Conservation (phyloP, 768 basidiomycete genomes). For the Filobasidium floriforme region DNA sequence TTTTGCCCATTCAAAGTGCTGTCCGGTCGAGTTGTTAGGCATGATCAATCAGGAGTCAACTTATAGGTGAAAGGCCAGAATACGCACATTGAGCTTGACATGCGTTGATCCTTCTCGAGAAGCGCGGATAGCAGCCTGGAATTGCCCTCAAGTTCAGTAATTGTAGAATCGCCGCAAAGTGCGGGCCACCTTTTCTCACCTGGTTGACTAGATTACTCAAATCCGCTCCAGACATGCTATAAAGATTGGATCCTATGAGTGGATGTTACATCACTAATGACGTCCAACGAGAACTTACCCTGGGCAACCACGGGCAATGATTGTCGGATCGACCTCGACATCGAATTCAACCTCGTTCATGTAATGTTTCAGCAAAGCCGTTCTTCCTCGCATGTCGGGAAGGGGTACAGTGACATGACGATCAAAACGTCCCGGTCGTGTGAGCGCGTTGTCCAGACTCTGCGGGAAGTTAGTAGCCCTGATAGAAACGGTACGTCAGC, state of each 20-base stretch:
- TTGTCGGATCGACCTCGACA: constrained; percentile 70
- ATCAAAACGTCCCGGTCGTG: constrained; percentile 94
- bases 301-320: constrained; percentile 85
- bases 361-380: constrained; percentile 88
- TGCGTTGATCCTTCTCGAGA: constrained; percentile 68
- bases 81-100: constrained; percentile 48
- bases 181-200: neutral
- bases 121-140: constrained; percentile 86
- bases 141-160: constrained; percentile 41
- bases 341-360: constrained; percentile 63
- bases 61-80: neutral
- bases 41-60: neutral
- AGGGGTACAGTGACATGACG: constrained; percentile 83
- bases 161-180: neutral
- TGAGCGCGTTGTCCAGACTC: constrained; percentile 85
- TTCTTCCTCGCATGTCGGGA: constrained; percentile 84
- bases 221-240: constrained; percentile 81
- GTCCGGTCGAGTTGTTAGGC: constrained; percentile 40
- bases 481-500: neutral
- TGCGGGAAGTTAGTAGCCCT: constrained; percentile 84
- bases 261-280: neutral
- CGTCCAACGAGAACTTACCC: constrained; percentile 46
- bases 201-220: constrained; percentile 93
- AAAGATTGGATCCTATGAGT: neutral
- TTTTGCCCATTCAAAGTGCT: constrained; percentile 98